phyloP scores from a whole-genome alignment of 495 filamentous ascomycete genomes.

The Penicillium crystallinum region DNA sequence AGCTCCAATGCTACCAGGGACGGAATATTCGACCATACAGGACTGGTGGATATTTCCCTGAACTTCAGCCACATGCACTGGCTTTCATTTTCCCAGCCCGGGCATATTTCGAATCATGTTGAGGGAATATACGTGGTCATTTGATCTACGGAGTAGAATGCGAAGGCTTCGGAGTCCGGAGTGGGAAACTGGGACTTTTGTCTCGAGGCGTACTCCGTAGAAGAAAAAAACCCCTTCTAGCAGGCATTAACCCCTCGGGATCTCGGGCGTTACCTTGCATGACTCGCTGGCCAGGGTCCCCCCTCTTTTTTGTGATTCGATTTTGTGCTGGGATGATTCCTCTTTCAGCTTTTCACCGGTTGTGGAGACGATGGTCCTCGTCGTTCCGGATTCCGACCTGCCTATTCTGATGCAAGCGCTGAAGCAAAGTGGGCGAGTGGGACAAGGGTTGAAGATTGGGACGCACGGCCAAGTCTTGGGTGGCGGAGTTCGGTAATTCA shows the following conservation, averaged over 20 bases:
- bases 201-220: too few relatives aligned
- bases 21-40: too few relatives aligned
- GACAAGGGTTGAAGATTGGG: not conserved
- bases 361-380: not conserved
- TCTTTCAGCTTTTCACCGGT: not conserved
- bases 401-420: constrained; percentile 5
- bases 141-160: not conserved
- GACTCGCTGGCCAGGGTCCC: not conserved
- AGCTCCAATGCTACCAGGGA: too few relatives aligned
- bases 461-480: not conserved
- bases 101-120: not conserved
- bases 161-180: not conserved
- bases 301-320: not conserved
- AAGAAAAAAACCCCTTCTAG: too few relatives aligned
- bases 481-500: not conserved
- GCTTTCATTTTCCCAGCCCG: too few relatives aligned
- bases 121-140: not conserved
- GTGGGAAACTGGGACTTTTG: not conserved
- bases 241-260: not conserved
- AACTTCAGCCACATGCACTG: not conserved
- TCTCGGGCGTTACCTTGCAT: not conserved
- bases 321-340: not conserved
- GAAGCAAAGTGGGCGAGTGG: not conserved
- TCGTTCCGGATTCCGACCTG: not conserved
- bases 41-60: too few relatives aligned